phyloP scores from a whole-genome alignment of 192 early-diverging fungal species.

The Allomyces arbusculus region DNA sequence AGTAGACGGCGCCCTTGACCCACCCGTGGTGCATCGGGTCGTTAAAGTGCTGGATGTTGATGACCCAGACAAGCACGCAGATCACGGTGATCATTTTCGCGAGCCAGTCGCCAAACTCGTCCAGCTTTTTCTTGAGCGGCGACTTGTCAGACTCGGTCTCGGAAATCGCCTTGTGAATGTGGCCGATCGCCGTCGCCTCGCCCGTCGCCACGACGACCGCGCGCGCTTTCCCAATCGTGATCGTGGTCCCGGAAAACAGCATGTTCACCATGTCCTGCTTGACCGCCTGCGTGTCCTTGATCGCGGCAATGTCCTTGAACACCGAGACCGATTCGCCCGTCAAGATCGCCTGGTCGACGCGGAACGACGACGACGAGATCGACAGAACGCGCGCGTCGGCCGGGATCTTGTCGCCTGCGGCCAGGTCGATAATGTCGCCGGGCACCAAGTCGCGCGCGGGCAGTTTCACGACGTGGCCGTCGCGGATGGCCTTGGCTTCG shows the following conservation, averaged over 20 bases:
- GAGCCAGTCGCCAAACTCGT: conserved; percentile 82
- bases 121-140: conserved; percentile 82
- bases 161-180: conserved; percentile 73
- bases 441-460: conserved; percentile 67
- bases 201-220: conserved; percentile 81
- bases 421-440: conserved; percentile 83
- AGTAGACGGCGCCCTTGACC: conserved; percentile 89
- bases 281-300: conserved; percentile 51
- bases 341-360: conserved; percentile 81
- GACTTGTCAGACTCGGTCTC: conserved; percentile 76
- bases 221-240: conserved; percentile 70
- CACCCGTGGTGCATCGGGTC: conserved; percentile 75
- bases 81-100: conserved; percentile 42
- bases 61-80: conserved; percentile 86
- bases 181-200: conserved; percentile 76
- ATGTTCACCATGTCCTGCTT: conserved; percentile 96
- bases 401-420: conserved; percentile 89
- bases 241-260: conserved; percentile 90
- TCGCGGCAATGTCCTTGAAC: conserved; percentile 43
- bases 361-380: conserved; percentile 69
- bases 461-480: conserved; percentile 44
- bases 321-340: conserved; percentile 93
- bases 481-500: conserved; percentile 74
- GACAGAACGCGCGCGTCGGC: conserved; percentile 75
- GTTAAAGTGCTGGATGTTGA: conserved; percentile 94